These are phyloP conservation scores for Fagus crenata DNA, from an alignment of 306 rosid genomes.

Conservation along the genomic window DNA sequence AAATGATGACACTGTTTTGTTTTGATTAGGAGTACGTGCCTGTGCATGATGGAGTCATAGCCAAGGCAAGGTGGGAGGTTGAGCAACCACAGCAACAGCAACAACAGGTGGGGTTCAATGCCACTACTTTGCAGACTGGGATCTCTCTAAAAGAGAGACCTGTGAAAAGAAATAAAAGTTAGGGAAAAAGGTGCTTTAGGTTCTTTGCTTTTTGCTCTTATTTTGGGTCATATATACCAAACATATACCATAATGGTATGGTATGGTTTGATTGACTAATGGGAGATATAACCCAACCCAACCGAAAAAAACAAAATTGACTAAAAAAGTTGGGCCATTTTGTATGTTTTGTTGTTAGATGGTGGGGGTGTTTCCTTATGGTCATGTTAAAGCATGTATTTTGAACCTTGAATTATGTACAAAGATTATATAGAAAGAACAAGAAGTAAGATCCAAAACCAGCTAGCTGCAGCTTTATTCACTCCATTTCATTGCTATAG, in stretches of 20 bases:
- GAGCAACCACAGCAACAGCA: constrained; percentile 34
- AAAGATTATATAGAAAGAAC: constrained; percentile 29
- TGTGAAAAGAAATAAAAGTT: constrained; percentile 10
- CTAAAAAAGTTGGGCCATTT: background rate
- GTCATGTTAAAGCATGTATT: constrained; percentile 15
- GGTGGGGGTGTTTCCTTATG: background rate
- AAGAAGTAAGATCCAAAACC: constrained; percentile 35
- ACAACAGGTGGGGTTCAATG: constrained; percentile 48
- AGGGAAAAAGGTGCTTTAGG: constrained; percentile 26
- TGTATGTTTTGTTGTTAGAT: background rate
- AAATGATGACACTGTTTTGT: constrained; percentile 16
- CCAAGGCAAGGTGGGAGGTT: constrained; percentile 51
- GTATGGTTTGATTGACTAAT: constrained; percentile 27
- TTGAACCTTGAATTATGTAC: constrained; percentile 30
- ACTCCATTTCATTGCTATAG: constrained; percentile 15
- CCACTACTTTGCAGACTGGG: constrained; percentile 45
- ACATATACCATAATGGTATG: constrained; percentile 37
- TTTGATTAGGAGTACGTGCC: constrained; percentile 56
- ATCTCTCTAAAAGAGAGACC: constrained; percentile 38
- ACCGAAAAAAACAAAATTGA: background rate
- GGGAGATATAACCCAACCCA: background rate
- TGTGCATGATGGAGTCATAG: constrained; percentile 51
- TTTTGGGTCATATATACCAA: constrained; percentile 41
- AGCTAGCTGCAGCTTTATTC: constrained; percentile 35
- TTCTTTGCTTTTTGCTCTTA: constrained; percentile 24